Evolutionary conservation across 495 filamentous ascomycete species (phyloP).

Genomic region (Lepraria neglecta): DNA sequence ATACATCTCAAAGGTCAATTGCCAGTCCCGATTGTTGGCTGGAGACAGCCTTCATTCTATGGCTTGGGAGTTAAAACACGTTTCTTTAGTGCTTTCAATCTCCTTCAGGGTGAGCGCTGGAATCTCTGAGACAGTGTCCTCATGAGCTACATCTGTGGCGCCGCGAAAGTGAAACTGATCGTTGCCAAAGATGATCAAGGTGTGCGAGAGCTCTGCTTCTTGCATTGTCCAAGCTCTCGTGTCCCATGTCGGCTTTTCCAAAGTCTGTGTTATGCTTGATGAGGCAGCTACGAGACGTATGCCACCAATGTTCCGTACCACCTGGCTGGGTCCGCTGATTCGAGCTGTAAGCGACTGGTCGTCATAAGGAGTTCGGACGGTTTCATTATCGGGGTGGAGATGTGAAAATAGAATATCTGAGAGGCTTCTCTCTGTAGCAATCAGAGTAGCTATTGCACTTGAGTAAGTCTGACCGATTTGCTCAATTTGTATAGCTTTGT

Average conservation of each 20-base stretch:
- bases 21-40: conserved; percentile 8
- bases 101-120: not conserved
- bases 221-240: conserved; percentile 15
- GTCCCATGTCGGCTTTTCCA: not conserved
- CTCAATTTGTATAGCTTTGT: conserved; percentile 26
- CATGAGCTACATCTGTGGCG: conserved; percentile 7
- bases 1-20: conserved; percentile 6
- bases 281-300: conserved; percentile 11
- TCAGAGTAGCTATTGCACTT: conserved; percentile 29
- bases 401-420: not conserved
- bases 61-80: not conserved
- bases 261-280: conserved; percentile 1
- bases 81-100: not conserved
- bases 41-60: not conserved
- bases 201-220: conserved; percentile 15
- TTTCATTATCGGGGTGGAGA: too few species aligned
- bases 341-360: too few species aligned
- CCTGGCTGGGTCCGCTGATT: not conserved
- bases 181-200: conserved; percentile 11
- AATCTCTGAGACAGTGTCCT: conserved; percentile 14
- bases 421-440: conserved; percentile 17
- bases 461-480: conserved; percentile 29
- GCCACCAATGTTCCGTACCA: conserved; percentile 10
- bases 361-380: not conserved
- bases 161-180: conserved; percentile 9